A percentile compares a stretch with the other conserved stretches of the same genome.
Conservation (phyloP, 2,329 filamentous ascomycete species). For the Fusarium piperis region DNA sequence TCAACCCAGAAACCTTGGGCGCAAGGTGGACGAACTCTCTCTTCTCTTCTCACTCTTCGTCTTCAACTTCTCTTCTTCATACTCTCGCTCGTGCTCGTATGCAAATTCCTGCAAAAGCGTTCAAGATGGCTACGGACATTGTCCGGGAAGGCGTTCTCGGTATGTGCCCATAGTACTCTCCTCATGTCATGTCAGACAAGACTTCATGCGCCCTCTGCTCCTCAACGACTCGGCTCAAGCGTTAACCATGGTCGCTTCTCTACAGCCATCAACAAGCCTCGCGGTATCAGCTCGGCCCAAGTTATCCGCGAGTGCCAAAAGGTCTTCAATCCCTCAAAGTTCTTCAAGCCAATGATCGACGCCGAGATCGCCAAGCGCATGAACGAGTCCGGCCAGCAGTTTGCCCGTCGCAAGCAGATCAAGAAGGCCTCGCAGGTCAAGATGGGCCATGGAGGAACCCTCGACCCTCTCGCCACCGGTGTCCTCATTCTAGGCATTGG, state of each 20-base stretch:
- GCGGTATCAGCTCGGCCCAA: slow-evolving; percentile 86
- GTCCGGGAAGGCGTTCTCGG: slow-evolving; percentile 68
- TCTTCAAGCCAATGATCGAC: slow-evolving; percentile 82
- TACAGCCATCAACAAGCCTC: slow-evolving; percentile 91
- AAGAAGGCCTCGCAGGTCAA: slow-evolving; percentile 79
- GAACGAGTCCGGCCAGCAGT: slow-evolving; percentile 67
- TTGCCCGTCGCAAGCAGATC: slow-evolving; percentile 65
- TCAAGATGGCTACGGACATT: slow-evolving; percentile 64
- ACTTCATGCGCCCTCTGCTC: not conserved
- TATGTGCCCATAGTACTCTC: slow-evolving; percentile 46
- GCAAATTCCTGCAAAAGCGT: slow-evolving; percentile 44
- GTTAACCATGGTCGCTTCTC: slow-evolving; percentile 19
- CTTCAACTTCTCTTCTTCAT: slow-evolving; percentile 11
- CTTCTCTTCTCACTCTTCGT: slow-evolving; percentile 13
- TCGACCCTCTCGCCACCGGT: slow-evolving; percentile 93
- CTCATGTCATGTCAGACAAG: slow-evolving; percentile 1
- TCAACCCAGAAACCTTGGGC: not conserved
- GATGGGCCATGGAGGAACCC: slow-evolving; percentile 94
- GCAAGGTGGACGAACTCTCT: slow-evolving; percentile 6
- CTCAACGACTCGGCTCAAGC: not conserved
- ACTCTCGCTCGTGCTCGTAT: slow-evolving; percentile 42
- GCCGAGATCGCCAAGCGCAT: slow-evolving; percentile 66
- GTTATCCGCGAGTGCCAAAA: slow-evolving; percentile 88
- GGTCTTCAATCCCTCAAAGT: slow-evolving; percentile 80
- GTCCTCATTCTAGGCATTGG: slow-evolving; percentile 91